These are phyloP conservation scores for Russula olivacea DNA, from an alignment of 768 basidiomycete species.

Conservation along the genomic window DNA sequence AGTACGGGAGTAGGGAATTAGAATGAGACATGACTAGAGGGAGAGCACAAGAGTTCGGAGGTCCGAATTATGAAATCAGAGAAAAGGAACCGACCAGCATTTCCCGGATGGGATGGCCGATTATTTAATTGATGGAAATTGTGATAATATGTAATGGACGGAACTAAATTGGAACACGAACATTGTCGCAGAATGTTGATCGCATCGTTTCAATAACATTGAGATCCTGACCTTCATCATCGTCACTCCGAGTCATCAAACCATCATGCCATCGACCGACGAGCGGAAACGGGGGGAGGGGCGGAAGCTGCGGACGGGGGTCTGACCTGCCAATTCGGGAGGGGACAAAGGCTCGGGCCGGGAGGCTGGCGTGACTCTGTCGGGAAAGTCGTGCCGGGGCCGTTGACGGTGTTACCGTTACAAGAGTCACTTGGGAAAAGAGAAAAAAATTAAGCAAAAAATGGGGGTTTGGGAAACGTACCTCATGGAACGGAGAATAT, in stretches of 20 bases:
- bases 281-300: not conserved
- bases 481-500: slow-evolving; percentile 5
- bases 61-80: slow-evolving; percentile 10
- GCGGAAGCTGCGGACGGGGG: slow-evolving; percentile 6
- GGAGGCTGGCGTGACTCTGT: slow-evolving; percentile 10
- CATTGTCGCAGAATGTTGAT: not conserved
- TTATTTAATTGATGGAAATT: slow-evolving; percentile 13
- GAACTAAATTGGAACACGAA: too few species aligned
- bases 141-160: not conserved
- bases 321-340: slow-evolving; percentile 1
- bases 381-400: slow-evolving; percentile 1
- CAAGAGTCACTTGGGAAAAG: slow-evolving; percentile 10
- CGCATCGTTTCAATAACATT: too few species aligned
- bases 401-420: not conserved
- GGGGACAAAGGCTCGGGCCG: slow-evolving; percentile 1
- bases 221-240: too few species aligned
- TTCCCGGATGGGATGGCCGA: slow-evolving; percentile 17
- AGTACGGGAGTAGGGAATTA: not conserved
- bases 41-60: not conserved
- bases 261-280: not conserved
- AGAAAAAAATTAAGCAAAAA: slow-evolving; percentile 8
- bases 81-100: not conserved
- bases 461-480: slow-evolving; percentile 1
- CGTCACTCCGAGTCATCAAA: not conserved
- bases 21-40: not conserved